Evolutionary conservation across 352 stramenopile genomes (phyloP).

Genomic region (Phytopythium oedochilum): DNA sequence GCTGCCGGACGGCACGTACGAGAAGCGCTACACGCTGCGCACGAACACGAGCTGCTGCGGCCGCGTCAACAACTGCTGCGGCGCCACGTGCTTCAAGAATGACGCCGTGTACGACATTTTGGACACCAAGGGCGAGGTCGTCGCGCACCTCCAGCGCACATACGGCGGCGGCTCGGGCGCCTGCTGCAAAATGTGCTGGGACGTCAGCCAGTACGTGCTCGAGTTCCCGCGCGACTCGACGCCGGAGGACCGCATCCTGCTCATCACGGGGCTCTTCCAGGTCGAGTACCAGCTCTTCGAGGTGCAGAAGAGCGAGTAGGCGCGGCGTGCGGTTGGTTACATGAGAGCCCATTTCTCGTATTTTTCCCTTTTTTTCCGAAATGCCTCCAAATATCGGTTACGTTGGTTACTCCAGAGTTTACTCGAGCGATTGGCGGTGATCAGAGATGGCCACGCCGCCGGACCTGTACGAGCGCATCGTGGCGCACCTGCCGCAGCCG

Average conservation of each 20-base stretch:
- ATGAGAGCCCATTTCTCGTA: too few species aligned
- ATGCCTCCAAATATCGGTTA: too few species aligned
- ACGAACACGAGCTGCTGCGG: conserved; percentile 53
- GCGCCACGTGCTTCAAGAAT: conserved; percentile 54
- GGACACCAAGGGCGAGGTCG: conserved; percentile 43
- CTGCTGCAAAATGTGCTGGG: conserved; percentile 29
- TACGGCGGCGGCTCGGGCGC: conserved; percentile 30
- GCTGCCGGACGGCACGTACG: conserved; percentile 42
- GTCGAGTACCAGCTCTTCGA: conserved; percentile 64
- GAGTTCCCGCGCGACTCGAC: conserved; percentile 55
- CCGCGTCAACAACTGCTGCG: conserved; percentile 66
- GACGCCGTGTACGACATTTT: conserved; percentile 66
- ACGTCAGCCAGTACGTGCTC: conserved; percentile 57
- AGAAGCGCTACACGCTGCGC: conserved; percentile 47
- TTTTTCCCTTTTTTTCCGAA: too few species aligned
- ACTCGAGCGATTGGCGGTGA: not conserved
- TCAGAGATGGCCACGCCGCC: not conserved
- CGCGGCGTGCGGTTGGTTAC: too few species aligned
- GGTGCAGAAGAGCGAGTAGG: conserved; percentile 9
- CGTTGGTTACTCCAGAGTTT: too few species aligned
- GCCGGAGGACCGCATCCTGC: conserved; percentile 41
- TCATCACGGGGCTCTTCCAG: conserved; percentile 55
- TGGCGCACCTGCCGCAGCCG: not conserved
- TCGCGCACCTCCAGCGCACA: conserved; percentile 50
- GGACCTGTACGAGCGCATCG: not conserved